A percentile compares a stretch with the other conserved stretches of the same genome.
phyloP scores from a whole-genome alignment of 1,139 yeast genomes.

The Yamadazyma sp. region DNA sequence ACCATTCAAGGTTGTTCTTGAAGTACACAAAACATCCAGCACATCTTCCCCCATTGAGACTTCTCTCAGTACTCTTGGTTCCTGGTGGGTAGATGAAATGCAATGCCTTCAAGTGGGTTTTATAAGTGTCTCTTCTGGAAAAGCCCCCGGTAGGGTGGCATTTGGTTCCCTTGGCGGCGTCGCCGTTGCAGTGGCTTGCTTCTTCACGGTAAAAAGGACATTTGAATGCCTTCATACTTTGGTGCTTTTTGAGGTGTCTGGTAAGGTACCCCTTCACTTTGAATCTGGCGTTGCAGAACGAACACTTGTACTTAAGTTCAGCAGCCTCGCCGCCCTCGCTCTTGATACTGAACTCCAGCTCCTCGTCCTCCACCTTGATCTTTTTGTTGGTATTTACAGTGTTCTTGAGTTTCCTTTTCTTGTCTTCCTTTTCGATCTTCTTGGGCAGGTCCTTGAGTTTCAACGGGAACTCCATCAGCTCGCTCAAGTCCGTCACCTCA shows the following conservation, averaged over 20 bases:
- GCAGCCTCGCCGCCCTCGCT: not conserved
- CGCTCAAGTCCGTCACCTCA: slow-evolving; percentile 9
- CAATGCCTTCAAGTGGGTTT: slow-evolving; percentile 56
- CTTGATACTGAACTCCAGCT: not conserved
- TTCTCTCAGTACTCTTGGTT: slow-evolving; percentile 48
- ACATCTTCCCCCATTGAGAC: slow-evolving; percentile 49
- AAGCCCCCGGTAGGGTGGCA: slow-evolving; percentile 64
- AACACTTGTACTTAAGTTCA: slow-evolving; percentile 28
- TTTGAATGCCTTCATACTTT: slow-evolving; percentile 47
- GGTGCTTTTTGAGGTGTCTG: slow-evolving; percentile 56
- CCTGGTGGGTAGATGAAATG: slow-evolving; percentile 64
- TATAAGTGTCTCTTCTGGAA: slow-evolving; percentile 57
- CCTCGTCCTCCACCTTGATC: slow-evolving; percentile 5
- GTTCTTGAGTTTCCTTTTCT: slow-evolving; percentile 5
- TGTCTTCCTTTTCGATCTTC: slow-evolving; percentile 3
- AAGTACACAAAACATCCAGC: slow-evolving; percentile 57
- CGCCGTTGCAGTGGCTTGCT: not conserved
- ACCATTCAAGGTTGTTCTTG: slow-evolving; percentile 49
- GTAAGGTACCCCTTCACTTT: slow-evolving; percentile 59
- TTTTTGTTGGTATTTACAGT: slow-evolving; percentile 4
- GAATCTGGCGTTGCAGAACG: slow-evolving; percentile 47
- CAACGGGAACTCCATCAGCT: slow-evolving; percentile 4
- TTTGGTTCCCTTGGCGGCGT: slow-evolving; percentile 35
- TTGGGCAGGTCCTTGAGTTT: not conserved
- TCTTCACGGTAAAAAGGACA: slow-evolving; percentile 53